phyloP scores from a whole-genome alignment of 1,284 basidiomycete genomes.

The Earliella scabrosa region DNA sequence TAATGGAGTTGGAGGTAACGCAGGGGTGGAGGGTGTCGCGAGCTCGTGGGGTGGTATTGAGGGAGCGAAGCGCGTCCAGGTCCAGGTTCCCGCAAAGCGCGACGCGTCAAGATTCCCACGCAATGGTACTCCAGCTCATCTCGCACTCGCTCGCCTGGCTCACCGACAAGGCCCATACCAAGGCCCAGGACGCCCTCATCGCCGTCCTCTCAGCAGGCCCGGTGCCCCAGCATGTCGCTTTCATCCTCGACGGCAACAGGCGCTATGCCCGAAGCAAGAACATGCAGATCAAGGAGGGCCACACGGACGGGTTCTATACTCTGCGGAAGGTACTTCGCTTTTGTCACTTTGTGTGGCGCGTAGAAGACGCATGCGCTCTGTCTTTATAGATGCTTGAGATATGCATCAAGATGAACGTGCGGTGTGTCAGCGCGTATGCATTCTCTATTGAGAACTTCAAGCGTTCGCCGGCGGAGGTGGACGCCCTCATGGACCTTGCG shows the following conservation, averaged over 20 bases:
- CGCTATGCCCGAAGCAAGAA: slow-evolving; percentile 83
- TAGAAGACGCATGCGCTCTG: background rate
- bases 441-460: slow-evolving; percentile 99
- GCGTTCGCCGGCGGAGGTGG: slow-evolving; percentile 85
- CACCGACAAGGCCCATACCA: slow-evolving; percentile 26
- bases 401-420: slow-evolving; percentile 77
- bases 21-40: background rate
- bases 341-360: background rate
- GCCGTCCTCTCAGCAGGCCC: slow-evolving; percentile 80
- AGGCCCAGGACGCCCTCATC: slow-evolving; percentile 53
- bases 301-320: slow-evolving; percentile 85
- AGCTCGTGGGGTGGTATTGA: background rate
- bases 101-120: slow-evolving; percentile 26
- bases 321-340: slow-evolving; percentile 68
- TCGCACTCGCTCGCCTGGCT: slow-evolving; percentile 30
- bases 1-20: background rate
- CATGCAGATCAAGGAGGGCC: slow-evolving; percentile 75
- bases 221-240: slow-evolving; percentile 89
- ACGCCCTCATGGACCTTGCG: slow-evolving; percentile 86
- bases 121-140: slow-evolving; percentile 32
- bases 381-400: slow-evolving; percentile 75
- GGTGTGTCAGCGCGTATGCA: slow-evolving; percentile 91
- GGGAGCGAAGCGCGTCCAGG: background rate
- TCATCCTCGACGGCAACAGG: slow-evolving; percentile 98
- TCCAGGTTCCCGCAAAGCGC: slow-evolving; percentile 8